Conservation (phyloP, 139 green algal genomes). For the Yamagishiella unicocca region DNA sequence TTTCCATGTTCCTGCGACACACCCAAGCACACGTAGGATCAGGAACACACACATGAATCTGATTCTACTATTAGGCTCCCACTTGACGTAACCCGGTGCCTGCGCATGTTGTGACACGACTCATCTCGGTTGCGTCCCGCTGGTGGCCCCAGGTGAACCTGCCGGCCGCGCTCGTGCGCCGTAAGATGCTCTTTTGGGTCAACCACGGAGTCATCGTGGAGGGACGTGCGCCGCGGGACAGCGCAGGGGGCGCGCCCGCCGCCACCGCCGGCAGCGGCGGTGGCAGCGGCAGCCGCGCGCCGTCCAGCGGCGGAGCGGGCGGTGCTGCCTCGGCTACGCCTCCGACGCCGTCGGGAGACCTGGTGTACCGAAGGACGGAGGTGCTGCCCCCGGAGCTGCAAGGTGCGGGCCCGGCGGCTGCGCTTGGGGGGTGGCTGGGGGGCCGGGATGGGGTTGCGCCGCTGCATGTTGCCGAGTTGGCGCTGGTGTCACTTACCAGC, state of each 20-base stretch:
- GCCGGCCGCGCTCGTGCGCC: slow-evolving; percentile 64
- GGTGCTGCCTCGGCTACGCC: neutral
- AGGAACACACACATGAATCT: too few species aligned
- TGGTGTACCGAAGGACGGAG: slow-evolving; percentile 56
- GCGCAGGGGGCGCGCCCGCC: neutral
- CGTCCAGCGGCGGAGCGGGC: neutral
- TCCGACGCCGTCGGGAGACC: neutral
- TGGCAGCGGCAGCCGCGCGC: neutral
- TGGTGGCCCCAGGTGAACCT: slow-evolving; percentile 68
- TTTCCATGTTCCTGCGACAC: too few species aligned
- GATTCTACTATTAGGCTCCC: too few species aligned
- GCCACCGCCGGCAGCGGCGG: too few species aligned
- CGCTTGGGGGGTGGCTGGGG: neutral
- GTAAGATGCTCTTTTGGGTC: slow-evolving; percentile 89
- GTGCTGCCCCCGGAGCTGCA: slow-evolving; percentile 38
- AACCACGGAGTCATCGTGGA: slow-evolving; percentile 85
- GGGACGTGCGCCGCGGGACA: neutral
- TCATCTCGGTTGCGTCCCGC: too few species aligned
- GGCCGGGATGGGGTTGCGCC: neutral
- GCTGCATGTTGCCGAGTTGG: neutral
- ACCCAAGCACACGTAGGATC: too few species aligned
- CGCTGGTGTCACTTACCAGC: too few species aligned
- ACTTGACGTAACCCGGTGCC: too few species aligned
- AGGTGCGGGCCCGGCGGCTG: too few species aligned
- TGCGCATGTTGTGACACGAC: too few species aligned